phyloP scores from a whole-genome alignment of 495 filamentous ascomycete species.

The Aspergillus homomorphus region DNA sequence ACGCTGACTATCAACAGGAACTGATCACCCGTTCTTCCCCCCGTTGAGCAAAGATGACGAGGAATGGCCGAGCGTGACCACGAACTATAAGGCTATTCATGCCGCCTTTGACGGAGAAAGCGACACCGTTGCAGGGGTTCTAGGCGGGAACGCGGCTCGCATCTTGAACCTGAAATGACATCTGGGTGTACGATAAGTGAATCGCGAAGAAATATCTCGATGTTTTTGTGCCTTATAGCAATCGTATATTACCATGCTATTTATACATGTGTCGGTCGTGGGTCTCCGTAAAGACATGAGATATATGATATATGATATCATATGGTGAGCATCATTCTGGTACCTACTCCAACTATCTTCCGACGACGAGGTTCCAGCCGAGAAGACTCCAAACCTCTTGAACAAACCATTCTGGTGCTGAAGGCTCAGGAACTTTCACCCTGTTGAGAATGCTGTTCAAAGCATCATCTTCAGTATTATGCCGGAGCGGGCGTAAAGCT shows the following conservation, averaged over 20 bases:
- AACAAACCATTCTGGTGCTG: slow-evolving; percentile 43
- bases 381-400: slow-evolving; percentile 48
- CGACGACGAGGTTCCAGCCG: slow-evolving; percentile 44
- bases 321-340: background rate
- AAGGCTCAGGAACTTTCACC: slow-evolving; percentile 10
- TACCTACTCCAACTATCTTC: background rate
- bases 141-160: slow-evolving; percentile 69
- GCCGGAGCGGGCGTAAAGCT: background rate
- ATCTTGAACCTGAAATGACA: slow-evolving; percentile 54
- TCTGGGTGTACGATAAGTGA: background rate
- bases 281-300: too few relatives aligned
- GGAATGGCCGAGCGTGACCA: slow-evolving; percentile 79
- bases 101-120: slow-evolving; percentile 53
- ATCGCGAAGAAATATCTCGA: too few relatives aligned
- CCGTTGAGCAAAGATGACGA: slow-evolving; percentile 60
- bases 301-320: background rate
- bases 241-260: background rate
- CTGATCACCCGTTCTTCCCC: slow-evolving; percentile 95
- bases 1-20: slow-evolving; percentile 49
- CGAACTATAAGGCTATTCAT: slow-evolving; percentile 70
- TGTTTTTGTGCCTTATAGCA: too few relatives aligned
- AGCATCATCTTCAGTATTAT: background rate
- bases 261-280: too few relatives aligned
- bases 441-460: background rate
- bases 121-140: slow-evolving; percentile 47